Evolutionary conservation across 352 stramenopile species (phyloP).

Genomic region (Phytophthora sp.): DNA sequence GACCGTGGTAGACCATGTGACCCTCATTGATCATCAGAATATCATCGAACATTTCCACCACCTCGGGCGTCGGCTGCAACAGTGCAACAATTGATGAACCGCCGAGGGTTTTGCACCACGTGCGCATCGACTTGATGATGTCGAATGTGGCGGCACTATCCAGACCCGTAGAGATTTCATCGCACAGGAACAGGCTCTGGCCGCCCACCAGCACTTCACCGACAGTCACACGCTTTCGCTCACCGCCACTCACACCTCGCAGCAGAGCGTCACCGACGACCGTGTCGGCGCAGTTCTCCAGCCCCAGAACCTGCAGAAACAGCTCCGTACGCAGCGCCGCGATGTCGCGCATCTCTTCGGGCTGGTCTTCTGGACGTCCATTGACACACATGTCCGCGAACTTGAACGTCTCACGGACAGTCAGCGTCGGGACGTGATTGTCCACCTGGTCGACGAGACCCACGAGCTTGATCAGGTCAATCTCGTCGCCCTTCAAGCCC

Average conservation of each 20-base stretch:
- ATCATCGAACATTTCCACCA: conserved; percentile 95
- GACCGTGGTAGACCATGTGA: conserved; percentile 93
- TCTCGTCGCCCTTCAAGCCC: conserved; percentile 55
- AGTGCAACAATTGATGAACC: conserved; percentile 47
- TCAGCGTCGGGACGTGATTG: conserved; percentile 38
- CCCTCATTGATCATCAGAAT: conserved; percentile 94
- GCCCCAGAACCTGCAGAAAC: conserved; percentile 83
- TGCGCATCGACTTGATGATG: conserved; percentile 59
- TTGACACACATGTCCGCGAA: conserved; percentile 48
- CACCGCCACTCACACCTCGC: conserved; percentile 92
- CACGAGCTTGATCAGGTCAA: conserved; percentile 70
- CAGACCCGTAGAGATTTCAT: conserved; percentile 73
- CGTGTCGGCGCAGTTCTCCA: conserved; percentile 90
- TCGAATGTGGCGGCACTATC: conserved; percentile 63
- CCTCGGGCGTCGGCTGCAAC: conserved; percentile 83
- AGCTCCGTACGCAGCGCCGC: conserved; percentile 66
- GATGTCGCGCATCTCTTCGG: conserved; percentile 77
- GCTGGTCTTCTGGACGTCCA: conserved; percentile 50
- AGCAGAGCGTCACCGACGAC: conserved; percentile 90
- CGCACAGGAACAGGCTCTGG: conserved; percentile 76
- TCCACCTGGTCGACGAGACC: conserved; percentile 59
- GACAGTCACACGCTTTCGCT: conserved; percentile 87
- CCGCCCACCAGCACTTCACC: conserved; percentile 58
- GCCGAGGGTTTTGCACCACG: conserved; percentile 46
- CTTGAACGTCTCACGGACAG: conserved; percentile 39